Evolutionary conservation across 352 stramenopile genomes (phyloP), one percentile per base, ranked within the genome.

Genomic region (Phytopythium vexans): DNA sequence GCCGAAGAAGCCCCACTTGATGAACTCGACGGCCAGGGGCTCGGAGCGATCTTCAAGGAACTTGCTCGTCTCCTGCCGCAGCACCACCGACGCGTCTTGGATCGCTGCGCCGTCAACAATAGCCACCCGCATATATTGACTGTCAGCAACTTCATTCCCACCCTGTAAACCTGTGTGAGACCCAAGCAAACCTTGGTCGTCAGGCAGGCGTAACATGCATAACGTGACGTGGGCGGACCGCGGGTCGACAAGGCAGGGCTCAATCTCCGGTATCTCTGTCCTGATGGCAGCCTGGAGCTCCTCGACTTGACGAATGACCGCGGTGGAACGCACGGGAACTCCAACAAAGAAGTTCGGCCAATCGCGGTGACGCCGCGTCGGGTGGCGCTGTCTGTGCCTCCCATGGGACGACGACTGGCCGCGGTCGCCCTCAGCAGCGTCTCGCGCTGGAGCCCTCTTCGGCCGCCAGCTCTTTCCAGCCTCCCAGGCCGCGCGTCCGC

Each of bases 311-410:
- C 48, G 41, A 7, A 68, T 43, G 21, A 78, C 50, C 7, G 36
- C n/a, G 0, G 33, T n/a, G 2, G 58, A 58, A 4, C 42, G 56
- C 52, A 80, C 54, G 4, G 68, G 70, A 38, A 78, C 75, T 3
- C 58, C 67, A 0, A 83, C 64, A n/a, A 83, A 80, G 70, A 74
- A 77, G 40, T 77, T 78, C 55, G 72, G 72, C 11, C 48, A 49
- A 41, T 62, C 49, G 6, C 41, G 45, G 21, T 11, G 21, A 11
- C 21, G 27, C 16, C 40, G 11, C 1, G 21, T 27, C 21, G 21
- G 21, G 21, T 27, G 21, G 21, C 21, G 21, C 21, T 27, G 21
- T 27, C 21, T 27, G 21, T 27, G 21, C 10, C 14, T 5, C n/a
- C 4, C 38, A 42, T 0, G 38, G 38, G 8, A 15, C 11, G 8